A percentile compares a stretch with the other conserved stretches of the same genome.
Conservation (phyloP, 495 filamentous ascomycete genomes). For the Xylaria longipes region DNA sequence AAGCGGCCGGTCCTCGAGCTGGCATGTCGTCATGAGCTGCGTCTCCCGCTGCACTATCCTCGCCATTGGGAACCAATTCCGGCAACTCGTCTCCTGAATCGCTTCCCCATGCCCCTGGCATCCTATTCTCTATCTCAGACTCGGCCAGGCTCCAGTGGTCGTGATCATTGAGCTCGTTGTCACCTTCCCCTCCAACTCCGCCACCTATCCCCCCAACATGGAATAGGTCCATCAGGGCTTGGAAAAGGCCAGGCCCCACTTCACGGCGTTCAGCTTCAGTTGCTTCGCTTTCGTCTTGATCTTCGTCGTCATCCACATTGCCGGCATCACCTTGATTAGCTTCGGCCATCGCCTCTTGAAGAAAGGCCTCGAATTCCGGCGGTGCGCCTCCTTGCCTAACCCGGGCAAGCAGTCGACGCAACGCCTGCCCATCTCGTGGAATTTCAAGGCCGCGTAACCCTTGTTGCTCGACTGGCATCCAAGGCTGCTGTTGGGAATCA, state of each 20-base stretch:
- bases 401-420: constrained; percentile 24
- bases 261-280: constrained; percentile 2
- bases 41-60: not conserved
- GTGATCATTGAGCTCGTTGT: not conserved
- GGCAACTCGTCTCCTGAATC: constrained; percentile 20
- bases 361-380: constrained; percentile 7
- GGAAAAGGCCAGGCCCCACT: constrained; percentile 19
- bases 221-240: constrained; percentile 30
- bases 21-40: constrained; percentile 31
- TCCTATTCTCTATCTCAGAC: constrained; percentile 16
- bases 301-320: constrained; percentile 12
- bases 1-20: not conserved
- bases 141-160: constrained; percentile 13
- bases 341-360: constrained; percentile 23
- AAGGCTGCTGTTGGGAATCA: constrained; percentile 45
- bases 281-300: constrained; percentile 16
- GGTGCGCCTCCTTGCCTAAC: constrained; percentile 28
- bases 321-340: not conserved
- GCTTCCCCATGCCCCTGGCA: constrained; percentile 27
- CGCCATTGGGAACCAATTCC: not conserved
- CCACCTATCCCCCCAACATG: not conserved
- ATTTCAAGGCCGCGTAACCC: constrained; percentile 4
- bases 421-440: constrained; percentile 15
- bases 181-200: not conserved
- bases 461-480: constrained; percentile 13